Percentiles rank a stretch among this genome's conserved stretches.
phyloP scores from a whole-genome alignment of 2,329 filamentous ascomycete species.

The Fusarium beomiforme region DNA sequence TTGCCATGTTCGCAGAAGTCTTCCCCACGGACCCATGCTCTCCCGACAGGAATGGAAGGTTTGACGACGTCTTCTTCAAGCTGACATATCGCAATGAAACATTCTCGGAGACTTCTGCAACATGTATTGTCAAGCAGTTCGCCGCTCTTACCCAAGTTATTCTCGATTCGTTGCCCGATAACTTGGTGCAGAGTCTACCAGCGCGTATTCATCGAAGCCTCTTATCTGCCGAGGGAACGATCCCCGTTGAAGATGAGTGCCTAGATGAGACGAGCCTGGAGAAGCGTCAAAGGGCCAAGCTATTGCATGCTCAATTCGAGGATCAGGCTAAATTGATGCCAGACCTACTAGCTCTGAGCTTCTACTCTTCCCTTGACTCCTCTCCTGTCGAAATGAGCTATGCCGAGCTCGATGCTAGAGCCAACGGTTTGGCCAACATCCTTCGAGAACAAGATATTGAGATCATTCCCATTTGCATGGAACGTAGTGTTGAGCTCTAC shows the following conservation, averaged over 20 bases:
- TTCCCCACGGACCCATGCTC: constrained; percentile 1
- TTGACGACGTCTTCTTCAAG: constrained; percentile 13
- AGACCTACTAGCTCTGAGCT: constrained; percentile 2
- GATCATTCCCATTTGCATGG: constrained; percentile 17
- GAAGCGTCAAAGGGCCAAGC: neutral
- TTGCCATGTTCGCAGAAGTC: constrained; percentile 22
- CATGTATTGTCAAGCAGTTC: constrained; percentile 14
- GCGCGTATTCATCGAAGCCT: neutral
- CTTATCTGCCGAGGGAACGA: constrained; percentile 11
- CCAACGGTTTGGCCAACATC: constrained; percentile 12
- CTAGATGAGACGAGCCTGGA: neutral
- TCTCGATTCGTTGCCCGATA: neutral
- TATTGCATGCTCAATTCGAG: constrained; percentile 21
- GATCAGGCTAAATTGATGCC: constrained; percentile 12
- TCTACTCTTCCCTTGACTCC: neutral
- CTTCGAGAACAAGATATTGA: constrained; percentile 11
- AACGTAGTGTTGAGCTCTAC: constrained; percentile 14
- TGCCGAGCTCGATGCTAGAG: constrained; percentile 13
- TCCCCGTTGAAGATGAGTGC: neutral
- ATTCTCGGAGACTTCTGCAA: neutral
- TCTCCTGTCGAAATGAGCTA: constrained; percentile 5
- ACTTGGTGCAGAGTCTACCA: constrained; percentile 6
- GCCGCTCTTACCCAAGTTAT: neutral
- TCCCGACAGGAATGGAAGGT: neutral
- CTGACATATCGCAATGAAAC: constrained; percentile 17